phyloP scores from a whole-genome alignment of 2,329 filamentous ascomycete genomes.

The Drechmeria coniospora region DNA sequence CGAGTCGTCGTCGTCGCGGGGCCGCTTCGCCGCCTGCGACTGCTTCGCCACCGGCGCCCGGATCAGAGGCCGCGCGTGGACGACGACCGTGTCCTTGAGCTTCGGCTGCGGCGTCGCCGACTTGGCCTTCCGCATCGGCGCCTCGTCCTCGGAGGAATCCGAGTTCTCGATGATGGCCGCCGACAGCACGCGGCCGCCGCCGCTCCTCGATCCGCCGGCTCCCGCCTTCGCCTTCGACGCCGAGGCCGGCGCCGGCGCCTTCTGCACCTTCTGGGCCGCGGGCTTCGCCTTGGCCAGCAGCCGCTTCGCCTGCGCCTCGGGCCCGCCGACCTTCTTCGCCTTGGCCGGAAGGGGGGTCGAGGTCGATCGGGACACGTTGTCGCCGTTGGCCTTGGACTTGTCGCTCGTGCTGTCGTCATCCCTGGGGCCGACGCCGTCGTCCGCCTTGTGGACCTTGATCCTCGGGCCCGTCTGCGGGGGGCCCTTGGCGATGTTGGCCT shows the following conservation, averaged over 20 bases:
- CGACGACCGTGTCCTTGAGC: constrained; percentile 17
- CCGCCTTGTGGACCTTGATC: constrained; percentile 32
- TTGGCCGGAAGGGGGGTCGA: constrained; percentile 36
- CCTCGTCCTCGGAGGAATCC: constrained; percentile 36
- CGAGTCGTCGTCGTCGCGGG: constrained; percentile 36
- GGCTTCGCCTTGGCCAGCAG: constrained; percentile 26
- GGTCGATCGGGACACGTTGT: constrained; percentile 31
- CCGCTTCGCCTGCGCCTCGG: constrained; percentile 41
- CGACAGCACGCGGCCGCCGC: constrained; percentile 32
- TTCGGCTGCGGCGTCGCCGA: constrained; percentile 10
- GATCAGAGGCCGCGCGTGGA: constrained; percentile 17
- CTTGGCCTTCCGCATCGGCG: constrained; percentile 16
- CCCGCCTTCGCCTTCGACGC: constrained; percentile 25
- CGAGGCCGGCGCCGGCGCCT: too few species aligned
- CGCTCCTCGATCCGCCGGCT: constrained; percentile 17
- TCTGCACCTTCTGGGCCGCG: constrained; percentile 12
- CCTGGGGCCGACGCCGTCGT: constrained; percentile 26
- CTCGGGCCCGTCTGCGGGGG: constrained; percentile 31
- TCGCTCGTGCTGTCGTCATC: constrained; percentile 20
- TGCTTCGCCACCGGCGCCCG: constrained; percentile 18
- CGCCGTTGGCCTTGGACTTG: constrained; percentile 17
- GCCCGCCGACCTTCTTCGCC: constrained; percentile 39
- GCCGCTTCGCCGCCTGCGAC: constrained; percentile 28
- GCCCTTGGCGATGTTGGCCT: constrained; percentile 40
- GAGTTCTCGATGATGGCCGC: constrained; percentile 42